Conservation (phyloP, 768 basidiomycete species). For the Tulasnella sp. region DNA sequence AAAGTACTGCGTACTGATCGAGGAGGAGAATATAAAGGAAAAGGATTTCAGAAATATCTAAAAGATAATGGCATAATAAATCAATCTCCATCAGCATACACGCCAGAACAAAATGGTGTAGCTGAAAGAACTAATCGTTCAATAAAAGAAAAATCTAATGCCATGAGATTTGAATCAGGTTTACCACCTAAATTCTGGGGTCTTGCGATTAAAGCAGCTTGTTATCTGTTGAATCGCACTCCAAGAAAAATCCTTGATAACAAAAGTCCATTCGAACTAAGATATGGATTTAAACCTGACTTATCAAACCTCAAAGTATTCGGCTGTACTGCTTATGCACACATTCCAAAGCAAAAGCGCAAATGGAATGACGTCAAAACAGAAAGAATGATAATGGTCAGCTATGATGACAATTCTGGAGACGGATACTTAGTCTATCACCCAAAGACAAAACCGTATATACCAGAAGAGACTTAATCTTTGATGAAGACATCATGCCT, state of each 20-base stretch:
- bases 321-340: conserved; percentile 5
- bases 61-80: conserved; percentile 12
- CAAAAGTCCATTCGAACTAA: not conserved
- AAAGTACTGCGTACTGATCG: conserved; percentile 12
- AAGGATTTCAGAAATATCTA: not conserved
- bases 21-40: conserved; percentile 17
- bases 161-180: conserved; percentile 3
- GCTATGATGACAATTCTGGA: conserved; percentile 27
- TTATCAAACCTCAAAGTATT: conserved; percentile 1
- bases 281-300: conserved; percentile 3
- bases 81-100: conserved; percentile 8
- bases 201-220: conserved; percentile 1
- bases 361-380: conserved; percentile 15
- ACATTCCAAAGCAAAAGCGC: conserved; percentile 19
- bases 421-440: conserved; percentile 27
- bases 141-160: not conserved
- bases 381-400: conserved; percentile 29
- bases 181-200: conserved; percentile 16
- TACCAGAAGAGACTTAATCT: conserved; percentile 20
- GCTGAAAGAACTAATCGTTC: conserved; percentile 12
- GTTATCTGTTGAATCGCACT: conserved; percentile 1
- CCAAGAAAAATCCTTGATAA: not conserved
- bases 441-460: conserved; percentile 5
- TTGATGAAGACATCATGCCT: conserved; percentile 11
- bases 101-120: conserved; percentile 17